Percentiles rank a stretch among this genome's conserved stretches.
phyloP scores from a whole-genome alignment of 306 rosid species.

The Mucuna pruriens region DNA sequence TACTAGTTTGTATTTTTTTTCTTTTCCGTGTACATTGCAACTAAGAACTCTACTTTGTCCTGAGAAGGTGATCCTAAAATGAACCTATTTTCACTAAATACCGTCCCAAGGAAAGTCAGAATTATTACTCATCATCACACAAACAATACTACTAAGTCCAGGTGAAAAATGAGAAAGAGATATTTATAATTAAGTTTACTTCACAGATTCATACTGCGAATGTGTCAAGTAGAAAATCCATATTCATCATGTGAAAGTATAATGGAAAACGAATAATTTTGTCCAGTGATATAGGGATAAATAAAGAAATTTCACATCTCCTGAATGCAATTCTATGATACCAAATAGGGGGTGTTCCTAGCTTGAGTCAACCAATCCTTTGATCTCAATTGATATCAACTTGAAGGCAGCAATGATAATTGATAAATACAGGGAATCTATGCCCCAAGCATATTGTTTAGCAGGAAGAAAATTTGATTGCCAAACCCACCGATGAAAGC shows the following conservation, averaged over 20 bases:
- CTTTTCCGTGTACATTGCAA: not conserved
- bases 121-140: not conserved
- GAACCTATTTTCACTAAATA: conserved; percentile 4
- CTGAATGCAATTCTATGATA: conserved; percentile 12
- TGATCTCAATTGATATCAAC: conserved; percentile 21
- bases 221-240: not conserved
- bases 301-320: conserved; percentile 16
- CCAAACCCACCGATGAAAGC: not conserved
- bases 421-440: not conserved
- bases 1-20: not conserved
- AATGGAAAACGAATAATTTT: not conserved
- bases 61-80: conserved; percentile 5
- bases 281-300: not conserved
- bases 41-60: not conserved
- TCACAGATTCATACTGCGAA: not conserved
- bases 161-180: not conserved
- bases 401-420: not conserved
- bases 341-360: conserved; percentile 22
- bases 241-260: not conserved
- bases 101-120: not conserved
- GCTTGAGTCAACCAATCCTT: not conserved
- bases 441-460: not conserved
- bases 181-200: not conserved
- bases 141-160: not conserved
- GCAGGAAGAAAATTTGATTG: not conserved